phyloP scores from a whole-genome alignment of 1,284 basidiomycete species.

The Polyporus tsugae region DNA sequence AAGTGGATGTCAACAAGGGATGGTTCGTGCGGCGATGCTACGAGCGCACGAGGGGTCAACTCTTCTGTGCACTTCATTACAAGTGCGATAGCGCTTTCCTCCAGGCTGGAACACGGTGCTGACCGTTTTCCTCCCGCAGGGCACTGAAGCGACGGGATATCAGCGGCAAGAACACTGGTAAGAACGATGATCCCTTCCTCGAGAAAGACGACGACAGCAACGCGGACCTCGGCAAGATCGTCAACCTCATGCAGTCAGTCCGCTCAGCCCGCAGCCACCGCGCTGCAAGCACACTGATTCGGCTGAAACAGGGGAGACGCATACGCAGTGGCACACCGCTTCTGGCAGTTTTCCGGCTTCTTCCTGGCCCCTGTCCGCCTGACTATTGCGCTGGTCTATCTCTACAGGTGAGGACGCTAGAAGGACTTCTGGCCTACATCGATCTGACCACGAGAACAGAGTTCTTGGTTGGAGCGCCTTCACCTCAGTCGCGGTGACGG shows the following conservation, averaged over 20 bases:
- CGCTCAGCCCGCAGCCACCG: background rate
- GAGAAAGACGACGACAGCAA: slow-evolving; percentile 53
- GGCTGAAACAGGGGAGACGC: slow-evolving; percentile 61
- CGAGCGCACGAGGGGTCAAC: slow-evolving; percentile 71
- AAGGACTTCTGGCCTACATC: slow-evolving; percentile 15
- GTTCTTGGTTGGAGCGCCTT: slow-evolving; percentile 86
- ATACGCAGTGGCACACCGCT: slow-evolving; percentile 74
- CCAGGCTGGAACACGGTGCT: background rate
- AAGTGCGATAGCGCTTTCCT: slow-evolving; percentile 44
- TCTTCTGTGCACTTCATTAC: slow-evolving; percentile 77
- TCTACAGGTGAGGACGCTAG: slow-evolving; percentile 66
- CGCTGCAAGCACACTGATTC: slow-evolving; percentile 3
- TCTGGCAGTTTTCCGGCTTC: slow-evolving; percentile 75
- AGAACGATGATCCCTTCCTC: slow-evolving; percentile 36
- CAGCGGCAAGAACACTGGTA: slow-evolving; percentile 59
- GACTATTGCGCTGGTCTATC: slow-evolving; percentile 74
- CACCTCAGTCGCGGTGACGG: slow-evolving; percentile 77
- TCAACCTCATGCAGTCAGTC: slow-evolving; percentile 75
- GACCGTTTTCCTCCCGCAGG: slow-evolving; percentile 21
- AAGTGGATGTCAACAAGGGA: slow-evolving; percentile 67
- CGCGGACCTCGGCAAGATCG: slow-evolving; percentile 75
- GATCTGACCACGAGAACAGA: slow-evolving; percentile 45
- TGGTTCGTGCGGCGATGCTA: slow-evolving; percentile 75
- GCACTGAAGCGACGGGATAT: slow-evolving; percentile 68
- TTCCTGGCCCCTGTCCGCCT: slow-evolving; percentile 80